phyloP scores from a whole-genome alignment of 495 filamentous ascomycete species.

The Podospora australis region DNA sequence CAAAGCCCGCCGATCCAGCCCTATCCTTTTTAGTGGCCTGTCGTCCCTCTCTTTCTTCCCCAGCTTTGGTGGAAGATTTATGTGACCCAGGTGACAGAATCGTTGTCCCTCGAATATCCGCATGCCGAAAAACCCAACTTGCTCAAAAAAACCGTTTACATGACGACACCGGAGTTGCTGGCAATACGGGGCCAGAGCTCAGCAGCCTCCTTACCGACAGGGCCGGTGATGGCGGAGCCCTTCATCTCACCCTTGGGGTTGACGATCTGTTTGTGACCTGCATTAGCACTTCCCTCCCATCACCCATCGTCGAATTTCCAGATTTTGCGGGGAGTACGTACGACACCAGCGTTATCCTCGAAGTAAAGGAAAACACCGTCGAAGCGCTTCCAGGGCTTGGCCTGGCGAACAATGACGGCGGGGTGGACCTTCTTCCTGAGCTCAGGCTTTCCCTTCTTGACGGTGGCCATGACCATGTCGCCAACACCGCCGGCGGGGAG shows the following conservation, averaged over 20 bases:
- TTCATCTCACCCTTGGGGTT: conserved; percentile 99
- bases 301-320: neutral
- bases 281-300: neutral
- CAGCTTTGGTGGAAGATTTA: conserved; percentile 18
- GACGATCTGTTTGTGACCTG: conserved; percentile 65
- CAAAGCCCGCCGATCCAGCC: conserved; percentile 32
- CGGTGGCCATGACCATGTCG: conserved; percentile 99
- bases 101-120: conserved; percentile 26
- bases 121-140: conserved; percentile 16
- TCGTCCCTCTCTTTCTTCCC: conserved; percentile 16
- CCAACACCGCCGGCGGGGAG: conserved; percentile 96
- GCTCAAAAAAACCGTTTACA: conserved; percentile 57
- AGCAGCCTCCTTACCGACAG: conserved; percentile 99
- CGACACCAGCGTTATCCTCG: conserved; percentile 99
- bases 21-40: conserved; percentile 17
- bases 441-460: conserved; percentile 99
- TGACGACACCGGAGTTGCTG: conserved; percentile 98
- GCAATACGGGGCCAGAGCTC: conserved; percentile 99
- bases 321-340: conserved; percentile 51
- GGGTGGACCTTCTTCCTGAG: conserved; percentile 99
- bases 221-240: conserved; percentile 97
- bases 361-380: conserved; percentile 99
- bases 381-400: conserved; percentile 96
- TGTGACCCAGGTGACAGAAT: conserved; percentile 19
- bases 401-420: conserved; percentile 94